Base-by-base conservation (phyloP, 2,329 filamentous ascomycete species). In the Daldinia eschscholtzii region DNA sequence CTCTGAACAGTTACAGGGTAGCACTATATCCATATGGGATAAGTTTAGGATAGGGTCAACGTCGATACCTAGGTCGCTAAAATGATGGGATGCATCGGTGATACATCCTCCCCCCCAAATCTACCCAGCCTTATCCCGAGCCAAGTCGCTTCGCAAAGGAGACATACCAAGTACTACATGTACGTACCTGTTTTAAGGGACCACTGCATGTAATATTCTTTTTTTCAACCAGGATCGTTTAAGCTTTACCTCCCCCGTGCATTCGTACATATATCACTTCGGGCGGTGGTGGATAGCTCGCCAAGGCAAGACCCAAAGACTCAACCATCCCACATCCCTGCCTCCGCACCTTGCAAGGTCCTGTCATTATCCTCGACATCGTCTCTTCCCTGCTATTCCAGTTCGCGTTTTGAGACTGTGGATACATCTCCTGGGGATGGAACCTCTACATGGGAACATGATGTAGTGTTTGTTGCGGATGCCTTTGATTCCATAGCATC, bases 401-500 rank as follows among this genome's bases (percentile, higher is more conserved):
- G 77, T 79, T 75, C 75, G 76, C 73, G 81, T 82, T 82, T 82
- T 79, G 80, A 76, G 77, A 78, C 75, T 78, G 77, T 81, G 79
- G 80, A 76, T 80, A 79, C 77, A 72, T 71, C 72, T 77, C 76
- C 75, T 76, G 72, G 72, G 64, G 67, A 71, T 72, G 70, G 73
- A 72, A 73, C 71, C 67, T 55, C 52, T 55, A 37, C 72, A 66
- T 74, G 68, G 66, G 74, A 71, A 70, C 61, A 73, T 74, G 74
- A 74, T 75, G 75, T 75, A 74, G 75, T 71, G 67, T 69, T 70
- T 70, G 72, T 75, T 74, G 71, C 73, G 74, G 71, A 73, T 73
- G 67, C 61, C 53, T 55, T 68, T 70, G 70, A 65, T 71, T 73
- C 70, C 67, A 69, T 67, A 57, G 41, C 48, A 72, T 69, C 70